These are phyloP conservation scores for Penicillium polonicum DNA, from an alignment of 2,329 filamentous ascomycete species.

Conservation along the genomic window DNA sequence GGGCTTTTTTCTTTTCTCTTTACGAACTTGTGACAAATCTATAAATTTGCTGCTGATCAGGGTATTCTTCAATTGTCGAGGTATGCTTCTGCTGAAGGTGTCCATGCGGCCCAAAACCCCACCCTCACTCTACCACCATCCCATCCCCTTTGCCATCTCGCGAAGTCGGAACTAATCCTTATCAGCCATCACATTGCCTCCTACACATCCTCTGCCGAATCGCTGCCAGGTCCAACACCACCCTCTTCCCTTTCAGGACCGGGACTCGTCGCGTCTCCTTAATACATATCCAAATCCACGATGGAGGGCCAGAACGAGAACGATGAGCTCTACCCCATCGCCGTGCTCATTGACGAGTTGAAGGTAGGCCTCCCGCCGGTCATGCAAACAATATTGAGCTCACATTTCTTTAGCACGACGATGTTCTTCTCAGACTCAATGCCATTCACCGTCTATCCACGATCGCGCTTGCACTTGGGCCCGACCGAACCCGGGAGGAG, in stretches of 20 bases:
- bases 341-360: constrained; percentile 98
- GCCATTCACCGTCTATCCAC: constrained; percentile 97
- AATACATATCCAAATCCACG: constrained; percentile 46
- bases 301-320: constrained; percentile 93
- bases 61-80: constrained; percentile 12
- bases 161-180: constrained; percentile 19
- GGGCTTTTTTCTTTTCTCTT: neutral
- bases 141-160: constrained; percentile 29
- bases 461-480: constrained; percentile 91
- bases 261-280: constrained; percentile 30
- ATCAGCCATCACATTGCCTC: constrained; percentile 7
- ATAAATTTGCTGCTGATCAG: constrained; percentile 18
- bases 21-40: constrained; percentile 4
- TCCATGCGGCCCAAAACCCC: constrained; percentile 39
- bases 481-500: constrained; percentile 96
- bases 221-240: constrained; percentile 19
- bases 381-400: constrained; percentile 15
- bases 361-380: constrained; percentile 62
- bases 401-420: constrained; percentile 72
- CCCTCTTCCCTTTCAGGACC: constrained; percentile 30
- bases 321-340: constrained; percentile 99
- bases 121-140: constrained; percentile 29
- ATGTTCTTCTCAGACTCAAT: constrained; percentile 95
- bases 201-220: constrained; percentile 2
- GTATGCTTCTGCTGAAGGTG: constrained; percentile 30